Percentiles rank a stretch among this genome's conserved stretches.
These are phyloP conservation scores for Phialocephala subalpina DNA, from an alignment of 2,329 filamentous ascomycete genomes.

Conservation along the genomic window DNA sequence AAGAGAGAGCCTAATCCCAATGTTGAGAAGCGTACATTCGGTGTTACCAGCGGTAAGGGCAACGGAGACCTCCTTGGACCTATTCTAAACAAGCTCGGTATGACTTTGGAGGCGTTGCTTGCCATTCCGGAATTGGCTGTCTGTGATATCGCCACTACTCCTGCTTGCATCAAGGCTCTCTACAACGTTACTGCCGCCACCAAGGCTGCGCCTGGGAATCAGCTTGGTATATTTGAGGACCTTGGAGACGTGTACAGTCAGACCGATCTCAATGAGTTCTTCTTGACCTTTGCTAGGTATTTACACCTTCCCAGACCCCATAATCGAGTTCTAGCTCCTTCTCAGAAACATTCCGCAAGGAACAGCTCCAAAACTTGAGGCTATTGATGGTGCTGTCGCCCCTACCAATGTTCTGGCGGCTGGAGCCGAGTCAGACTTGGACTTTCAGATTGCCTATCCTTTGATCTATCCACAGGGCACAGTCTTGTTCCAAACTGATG, in stretches of 20 bases:
- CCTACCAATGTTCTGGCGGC: slow-evolving; percentile 40
- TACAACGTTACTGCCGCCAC: slow-evolving; percentile 41
- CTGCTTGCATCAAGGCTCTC: slow-evolving; percentile 50
- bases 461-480: slow-evolving; percentile 49
- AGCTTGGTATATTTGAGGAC: slow-evolving; percentile 61
- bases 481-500: slow-evolving; percentile 50
- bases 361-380: slow-evolving; percentile 49
- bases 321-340: slow-evolving; percentile 23
- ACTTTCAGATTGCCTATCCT: slow-evolving; percentile 47
- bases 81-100: slow-evolving; percentile 15
- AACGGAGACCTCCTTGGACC: slow-evolving; percentile 16
- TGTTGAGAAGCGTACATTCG: slow-evolving; percentile 32
- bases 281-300: slow-evolving; percentile 42
- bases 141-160: slow-evolving; percentile 48
- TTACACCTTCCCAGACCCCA: slow-evolving; percentile 47
- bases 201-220: slow-evolving; percentile 26
- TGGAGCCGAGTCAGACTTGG: slow-evolving; percentile 46
- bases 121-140: slow-evolving; percentile 20
- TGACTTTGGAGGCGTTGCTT: slow-evolving; percentile 22
- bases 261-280: slow-evolving; percentile 52
- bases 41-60: slow-evolving; percentile 25
- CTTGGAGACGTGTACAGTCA: slow-evolving; percentile 60
- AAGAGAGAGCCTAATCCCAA: slow-evolving; percentile 41
- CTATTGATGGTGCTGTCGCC: slow-evolving; percentile 49
- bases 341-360: slow-evolving; percentile 45